Conservation (phyloP, 2,329 filamentous ascomycete species). For the Fusarium longipes region DNA sequence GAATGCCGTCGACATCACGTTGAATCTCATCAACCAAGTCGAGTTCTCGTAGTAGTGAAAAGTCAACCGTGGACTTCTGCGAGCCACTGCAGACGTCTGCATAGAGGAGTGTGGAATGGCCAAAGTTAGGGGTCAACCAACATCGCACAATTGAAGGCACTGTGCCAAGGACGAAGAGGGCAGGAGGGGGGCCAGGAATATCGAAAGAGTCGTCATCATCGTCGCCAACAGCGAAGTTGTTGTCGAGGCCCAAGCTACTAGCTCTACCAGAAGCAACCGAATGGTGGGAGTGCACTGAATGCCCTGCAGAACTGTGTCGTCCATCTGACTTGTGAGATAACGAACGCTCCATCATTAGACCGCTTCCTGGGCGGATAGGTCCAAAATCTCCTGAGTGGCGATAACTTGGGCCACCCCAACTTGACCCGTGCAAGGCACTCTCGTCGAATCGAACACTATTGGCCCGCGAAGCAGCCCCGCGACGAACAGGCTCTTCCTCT, state of each 20-base stretch:
- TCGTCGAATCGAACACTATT: conserved; percentile 99
- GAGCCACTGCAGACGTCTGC: conserved; percentile 94
- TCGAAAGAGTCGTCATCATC: conserved; percentile 77
- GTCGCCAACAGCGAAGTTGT: conserved; percentile 70
- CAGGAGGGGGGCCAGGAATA: conserved; percentile 80
- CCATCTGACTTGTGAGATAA: conserved; percentile 97
- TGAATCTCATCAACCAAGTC: conserved; percentile 75
- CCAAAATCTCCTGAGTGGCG: conserved; percentile 86
- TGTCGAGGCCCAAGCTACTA: conserved; percentile 88
- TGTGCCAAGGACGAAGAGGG: conserved; percentile 85
- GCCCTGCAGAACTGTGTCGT: conserved; percentile 90
- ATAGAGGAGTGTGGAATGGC: conserved; percentile 88
- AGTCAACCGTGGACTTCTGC: conserved; percentile 84
- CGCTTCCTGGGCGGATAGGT: conserved; percentile 80
- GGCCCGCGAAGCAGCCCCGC: conserved; percentile 88
- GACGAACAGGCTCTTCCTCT: conserved; percentile 85
- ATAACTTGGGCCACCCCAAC: conserved; percentile 82
- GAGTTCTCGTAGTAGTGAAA: conserved; percentile 78
- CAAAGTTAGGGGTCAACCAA: conserved; percentile 92
- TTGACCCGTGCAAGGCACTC: conserved; percentile 86
- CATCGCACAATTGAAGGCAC: conserved; percentile 95
- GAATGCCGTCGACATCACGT: conserved; percentile 71
- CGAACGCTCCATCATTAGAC: conserved; percentile 89
- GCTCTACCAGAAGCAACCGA: conserved; percentile 83
- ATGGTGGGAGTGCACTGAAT: conserved; percentile 75